Evolutionary conservation across 208 protist species (phyloP), one percentile per base, ranked within the genome.

Genomic region (Crithidia fasciculata): DNA sequence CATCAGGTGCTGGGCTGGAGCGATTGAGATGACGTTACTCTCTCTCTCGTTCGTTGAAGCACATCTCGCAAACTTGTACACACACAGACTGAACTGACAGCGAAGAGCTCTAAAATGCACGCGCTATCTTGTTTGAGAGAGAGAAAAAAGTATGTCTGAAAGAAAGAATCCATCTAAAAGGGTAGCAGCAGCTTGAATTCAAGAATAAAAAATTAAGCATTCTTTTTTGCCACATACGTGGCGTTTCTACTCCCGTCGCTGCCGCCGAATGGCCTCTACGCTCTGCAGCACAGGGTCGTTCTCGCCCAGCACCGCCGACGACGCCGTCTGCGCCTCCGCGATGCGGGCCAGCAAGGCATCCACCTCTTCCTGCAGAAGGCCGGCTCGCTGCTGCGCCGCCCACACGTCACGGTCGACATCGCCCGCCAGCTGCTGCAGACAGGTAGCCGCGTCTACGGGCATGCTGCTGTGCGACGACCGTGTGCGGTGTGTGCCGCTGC

Each of bases 331-430:
- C 16, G 54, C 19, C 8, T 58, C 50, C 28, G 61, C 67, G 9
- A 74, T 64, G 28, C 63, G 63, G 15, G 56, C 13, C 44, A 74
- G 43, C 19, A 80, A 41, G 4, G 66, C 19, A 36, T 65, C 59
- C 37, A 65, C 74, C 66, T 81, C 66, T 39, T 78, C 72, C 44
- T 69, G 63, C 40, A 76, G 69, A 6, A 74, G 50, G 16, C 19
- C 37, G 12, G 57, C 57, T 8, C 70, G 60, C n/a, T 40, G 49
- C 69, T 73, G 69, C 45, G 83, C 83, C 2, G 80, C 72, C 6
- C 44, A 54, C 41, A 88, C 76, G 18, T 80, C 69, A 16, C 80
- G 80, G 8, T 40, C 40, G n/a, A 85, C 43, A 13, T 88, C 80
- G 9, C 78, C 80, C 45, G 78, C 63, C 3, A 88, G 63, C 39